Evolutionary conservation across 257 asterid genomes (phyloP).

Genomic region (Cynanchum wilfordii): DNA sequence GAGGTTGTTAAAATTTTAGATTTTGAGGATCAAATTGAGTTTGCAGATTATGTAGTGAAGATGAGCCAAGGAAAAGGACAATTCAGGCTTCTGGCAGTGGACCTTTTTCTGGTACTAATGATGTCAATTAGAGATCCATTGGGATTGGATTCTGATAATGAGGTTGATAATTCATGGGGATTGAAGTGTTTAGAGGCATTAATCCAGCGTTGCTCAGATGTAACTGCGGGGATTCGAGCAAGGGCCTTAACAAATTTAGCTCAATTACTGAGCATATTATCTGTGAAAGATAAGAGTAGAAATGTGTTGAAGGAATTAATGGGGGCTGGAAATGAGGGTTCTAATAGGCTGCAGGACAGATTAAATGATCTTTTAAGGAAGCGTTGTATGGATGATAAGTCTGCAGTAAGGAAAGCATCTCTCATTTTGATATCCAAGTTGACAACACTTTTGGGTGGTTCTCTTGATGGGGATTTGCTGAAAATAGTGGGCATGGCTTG

Average conservation of each 20-base stretch:
- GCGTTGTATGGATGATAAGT: conserved; percentile 83
- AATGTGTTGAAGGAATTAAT: conserved; percentile 47
- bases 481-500: conserved; percentile 84
- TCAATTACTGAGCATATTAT: conserved; percentile 51
- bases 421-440: conserved; percentile 74
- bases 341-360: conserved; percentile 20
- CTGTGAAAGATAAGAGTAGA: conserved; percentile 41
- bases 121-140: conserved; percentile 43
- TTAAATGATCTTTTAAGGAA: conserved; percentile 48
- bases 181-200: conserved; percentile 57
- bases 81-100: conserved; percentile 80
- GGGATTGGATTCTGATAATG: conserved; percentile 39
- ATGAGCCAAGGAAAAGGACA: conserved; percentile 84
- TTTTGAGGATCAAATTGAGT: conserved; percentile 48
- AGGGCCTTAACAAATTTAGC: conserved; percentile 76
- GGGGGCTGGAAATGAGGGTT: conserved; percentile 45
- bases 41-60: conserved; percentile 60
- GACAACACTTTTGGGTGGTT: conserved; percentile 49
- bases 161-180: conserved; percentile 49
- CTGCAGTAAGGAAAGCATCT: conserved; percentile 95
- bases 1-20: conserved; percentile 66
- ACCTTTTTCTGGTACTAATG: conserved; percentile 50
- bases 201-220: conserved; percentile 81
- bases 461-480: conserved; percentile 65
- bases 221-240: conserved; percentile 65